Evolutionary conservation across 176 grass and related monocot species (phyloP).

Genomic region (Tillandsia leiboldiana): DNA sequence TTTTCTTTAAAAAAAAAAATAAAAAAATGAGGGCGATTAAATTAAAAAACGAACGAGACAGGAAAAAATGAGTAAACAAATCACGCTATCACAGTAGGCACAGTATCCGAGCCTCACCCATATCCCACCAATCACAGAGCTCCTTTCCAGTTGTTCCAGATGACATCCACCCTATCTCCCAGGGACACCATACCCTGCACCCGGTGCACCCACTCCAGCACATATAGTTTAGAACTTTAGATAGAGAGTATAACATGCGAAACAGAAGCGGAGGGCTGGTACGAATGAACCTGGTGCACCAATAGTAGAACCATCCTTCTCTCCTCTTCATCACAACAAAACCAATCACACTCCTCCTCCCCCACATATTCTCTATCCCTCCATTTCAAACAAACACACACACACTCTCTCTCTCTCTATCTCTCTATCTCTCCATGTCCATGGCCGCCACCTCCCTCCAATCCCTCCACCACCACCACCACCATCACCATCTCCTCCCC

Average conservation of each 20-base stretch:
- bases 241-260: neutral
- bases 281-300: neutral
- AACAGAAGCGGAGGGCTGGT: no score
- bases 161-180: slow-evolving; percentile 23
- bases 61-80: no score
- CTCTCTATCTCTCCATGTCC: neutral
- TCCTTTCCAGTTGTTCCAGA: slow-evolving; percentile 29
- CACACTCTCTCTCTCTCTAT: neutral
- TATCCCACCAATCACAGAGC: slow-evolving; percentile 67
- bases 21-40: no score
- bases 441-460: slow-evolving; percentile 33
- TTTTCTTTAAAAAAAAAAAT: no score
- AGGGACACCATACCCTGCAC: neutral
- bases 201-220: slow-evolving; percentile 7
- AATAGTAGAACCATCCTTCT: slow-evolving; percentile 22
- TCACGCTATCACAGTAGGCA: no score
- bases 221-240: slow-evolving; percentile 4
- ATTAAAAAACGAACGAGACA: no score
- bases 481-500: neutral
- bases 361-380: neutral
- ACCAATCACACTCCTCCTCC: slow-evolving; percentile 22
- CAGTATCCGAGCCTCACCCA: slow-evolving; percentile 44
- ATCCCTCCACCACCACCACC: slow-evolving; percentile 23
- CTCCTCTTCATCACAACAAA: slow-evolving; percentile 16
- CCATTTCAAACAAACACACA: no score